Percentiles rank a stretch among this genome's conserved stretches.
phyloP scores from a whole-genome alignment of 495 filamentous ascomycete species.

The Aspergillus nanangensis region DNA sequence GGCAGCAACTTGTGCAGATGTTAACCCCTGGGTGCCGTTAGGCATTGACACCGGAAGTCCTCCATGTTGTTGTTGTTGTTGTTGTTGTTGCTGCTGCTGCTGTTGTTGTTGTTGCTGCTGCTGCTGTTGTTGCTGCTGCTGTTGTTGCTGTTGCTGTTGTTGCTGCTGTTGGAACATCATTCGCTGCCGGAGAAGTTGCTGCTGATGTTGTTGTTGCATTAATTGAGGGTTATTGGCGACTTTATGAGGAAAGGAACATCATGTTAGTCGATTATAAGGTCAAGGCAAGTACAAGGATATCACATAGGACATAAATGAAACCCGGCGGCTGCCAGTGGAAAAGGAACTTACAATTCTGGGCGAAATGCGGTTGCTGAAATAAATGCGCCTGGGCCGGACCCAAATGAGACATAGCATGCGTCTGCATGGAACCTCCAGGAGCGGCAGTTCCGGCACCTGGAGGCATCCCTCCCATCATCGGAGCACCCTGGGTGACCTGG shows the following conservation, averaged over 20 bases:
- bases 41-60: constrained; percentile 51
- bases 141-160: constrained; percentile 48
- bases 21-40: constrained; percentile 57
- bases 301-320: constrained; percentile 10
- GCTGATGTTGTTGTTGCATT: constrained; percentile 44
- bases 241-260: constrained; percentile 10
- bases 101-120: constrained; percentile 25
- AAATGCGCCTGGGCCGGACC: constrained; percentile 63
- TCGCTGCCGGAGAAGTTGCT: constrained; percentile 22
- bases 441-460: constrained; percentile 53
- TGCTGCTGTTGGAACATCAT: constrained; percentile 27
- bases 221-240: constrained; percentile 50
- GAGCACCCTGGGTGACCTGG: constrained; percentile 74
- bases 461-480: constrained; percentile 79
- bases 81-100: constrained; percentile 45
- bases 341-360: constrained; percentile 37
- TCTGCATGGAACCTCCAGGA: constrained; percentile 56
- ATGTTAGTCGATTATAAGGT: constrained; percentile 5
- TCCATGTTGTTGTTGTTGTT: constrained; percentile 43
- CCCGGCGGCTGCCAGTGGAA: not conserved
- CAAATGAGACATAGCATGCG: constrained; percentile 76
- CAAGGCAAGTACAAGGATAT: too few relatives aligned
- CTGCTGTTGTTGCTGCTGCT: constrained; percentile 41
- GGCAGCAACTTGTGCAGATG: constrained; percentile 49
- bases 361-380: constrained; percentile 54